These are phyloP conservation scores for Nicotiana obtusifolia DNA, from an alignment of 257 asterid species.

Conservation along the genomic window DNA sequence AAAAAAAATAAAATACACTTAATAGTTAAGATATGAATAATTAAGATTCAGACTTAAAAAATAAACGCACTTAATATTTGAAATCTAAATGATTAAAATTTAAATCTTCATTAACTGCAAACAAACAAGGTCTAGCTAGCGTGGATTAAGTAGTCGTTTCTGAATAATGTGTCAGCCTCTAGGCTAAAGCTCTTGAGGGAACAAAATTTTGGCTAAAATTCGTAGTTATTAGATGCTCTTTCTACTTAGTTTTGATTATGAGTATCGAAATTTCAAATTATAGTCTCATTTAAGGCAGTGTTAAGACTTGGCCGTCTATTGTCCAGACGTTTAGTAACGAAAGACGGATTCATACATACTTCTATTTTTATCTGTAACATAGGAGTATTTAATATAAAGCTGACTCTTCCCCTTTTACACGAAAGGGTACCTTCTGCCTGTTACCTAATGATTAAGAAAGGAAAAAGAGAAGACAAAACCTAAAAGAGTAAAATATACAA, in stretches of 20 bases:
- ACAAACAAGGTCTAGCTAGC: too few relatives aligned
- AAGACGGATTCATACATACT: not conserved
- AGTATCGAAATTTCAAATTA: not conserved
- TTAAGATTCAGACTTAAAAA: too few relatives aligned
- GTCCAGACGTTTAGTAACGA: not conserved
- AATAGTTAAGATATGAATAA: too few relatives aligned
- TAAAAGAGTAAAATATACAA: not conserved
- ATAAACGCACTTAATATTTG: too few relatives aligned
- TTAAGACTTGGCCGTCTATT: not conserved
- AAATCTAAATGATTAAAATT: too few relatives aligned
- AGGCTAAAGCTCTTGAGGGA: not conserved
- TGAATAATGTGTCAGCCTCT: not conserved
- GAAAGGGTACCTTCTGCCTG: not conserved
- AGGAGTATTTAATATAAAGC: not conserved
- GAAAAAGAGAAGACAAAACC: not conserved
- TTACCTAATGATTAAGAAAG: conserved; percentile 1
- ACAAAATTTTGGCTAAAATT: not conserved
- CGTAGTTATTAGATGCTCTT: not conserved
- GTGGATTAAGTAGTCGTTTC: not conserved
- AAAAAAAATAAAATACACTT: too few relatives aligned
- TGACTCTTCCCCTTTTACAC: not conserved
- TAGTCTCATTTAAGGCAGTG: not conserved
- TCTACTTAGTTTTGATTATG: not conserved
- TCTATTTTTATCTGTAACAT: not conserved
- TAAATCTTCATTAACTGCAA: too few relatives aligned